Evolutionary conservation across 257 asterid species (phyloP), one percentile per base, ranked within the genome.

Genomic region (Solanum virginianum): DNA sequence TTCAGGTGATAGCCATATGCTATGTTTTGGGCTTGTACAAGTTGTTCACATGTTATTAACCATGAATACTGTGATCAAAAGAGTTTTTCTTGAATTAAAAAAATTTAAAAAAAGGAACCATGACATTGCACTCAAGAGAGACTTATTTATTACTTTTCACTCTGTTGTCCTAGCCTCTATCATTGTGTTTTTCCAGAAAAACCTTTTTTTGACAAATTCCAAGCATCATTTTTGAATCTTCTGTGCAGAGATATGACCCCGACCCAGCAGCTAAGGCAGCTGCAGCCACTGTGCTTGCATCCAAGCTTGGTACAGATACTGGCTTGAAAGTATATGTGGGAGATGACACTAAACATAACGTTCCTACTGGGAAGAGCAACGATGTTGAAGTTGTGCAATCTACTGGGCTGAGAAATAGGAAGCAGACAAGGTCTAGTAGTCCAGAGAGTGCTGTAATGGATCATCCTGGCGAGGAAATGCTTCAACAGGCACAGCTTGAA

Each of bases 241-340:
- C 82, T 82, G 87, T 83, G 87, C 92, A 93, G 98, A 92, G 95
- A 89, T 93, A 95, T 15, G 97, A 95, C 87, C 89, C 94, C 22
- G 98, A 95, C 87, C 98, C 97, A 85, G 97, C 97, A 82, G 95
- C 97, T 53, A 95, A 95, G 92, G 97, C 97, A 36, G 97, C 97
- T 69, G 97, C 97, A 51, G 97, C 97, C 80, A 86, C 93, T 43
- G 93, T 92, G 36, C 93, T 95, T 72, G 97, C 97, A 51, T 90
- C 97, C 63, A 95, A 93, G 91, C 79, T 95, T 87, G 97, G 97
- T 83, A 86, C 93, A 36, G 95, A 95, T 89, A 92, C 95, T 85
- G 97, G 97, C 80, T 81, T 95, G 86, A 95, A 92, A 81, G 86
- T 95, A 29, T 84, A 84, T n/a, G 11, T 93, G 84, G 93, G 88